Evolutionary conservation across 371 early-diverging fungal genomes (phyloP), one percentile per base, ranked within the genome.

Genomic region (Fennellomyces sp.): DNA sequence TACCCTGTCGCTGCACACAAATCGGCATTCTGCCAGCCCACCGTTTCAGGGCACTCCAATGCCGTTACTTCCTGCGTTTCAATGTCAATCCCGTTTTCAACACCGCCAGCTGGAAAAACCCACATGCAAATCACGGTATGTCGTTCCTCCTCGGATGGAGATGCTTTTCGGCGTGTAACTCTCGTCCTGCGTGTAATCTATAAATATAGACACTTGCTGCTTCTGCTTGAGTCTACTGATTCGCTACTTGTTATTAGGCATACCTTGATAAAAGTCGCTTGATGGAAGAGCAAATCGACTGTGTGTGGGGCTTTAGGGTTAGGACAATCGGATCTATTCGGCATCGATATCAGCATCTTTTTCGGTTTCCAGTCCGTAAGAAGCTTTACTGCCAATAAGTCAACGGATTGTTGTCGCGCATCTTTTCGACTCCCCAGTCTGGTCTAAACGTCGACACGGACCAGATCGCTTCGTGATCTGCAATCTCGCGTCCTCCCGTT

Each of bases 101-200:
- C n/a, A n/a, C n/a, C n/a, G n/a, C 35, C 15, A 35, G 17, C 10
- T 45, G 5, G 19, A 29, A 23, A 6, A 13, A 50, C 31, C 28
- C 64, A 66, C 58, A 62, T 68, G 64, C 51, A 91, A 73, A 55
- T 90, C 91, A 28, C 90, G 82, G 15, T 73, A 65, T n/a, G 80
- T 84, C 26, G 85, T 88, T 1, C 97, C 97, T 4, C 88, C 90
- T 26, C 88, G 71, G 17, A 97, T 72, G 19, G 80, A 73, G 5
- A 96, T 74, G 30, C 78, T 75, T 62, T 85, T 81, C 2, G 98
- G 97, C 2, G 96, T 94, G 73, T 98, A 98, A 59, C 91, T 91
- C 61, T 97, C 97, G 66, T 98, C 98, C 64, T 89, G 87, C 50
- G 82, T 82, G 56, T 69, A 85, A 63, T 94, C 93, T 36, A 93